A percentile compares a stretch with the other conserved stretches of the same genome.
phyloP scores from a whole-genome alignment of 2,329 filamentous ascomycete genomes.

The Annulohypoxylon truncatum region DNA sequence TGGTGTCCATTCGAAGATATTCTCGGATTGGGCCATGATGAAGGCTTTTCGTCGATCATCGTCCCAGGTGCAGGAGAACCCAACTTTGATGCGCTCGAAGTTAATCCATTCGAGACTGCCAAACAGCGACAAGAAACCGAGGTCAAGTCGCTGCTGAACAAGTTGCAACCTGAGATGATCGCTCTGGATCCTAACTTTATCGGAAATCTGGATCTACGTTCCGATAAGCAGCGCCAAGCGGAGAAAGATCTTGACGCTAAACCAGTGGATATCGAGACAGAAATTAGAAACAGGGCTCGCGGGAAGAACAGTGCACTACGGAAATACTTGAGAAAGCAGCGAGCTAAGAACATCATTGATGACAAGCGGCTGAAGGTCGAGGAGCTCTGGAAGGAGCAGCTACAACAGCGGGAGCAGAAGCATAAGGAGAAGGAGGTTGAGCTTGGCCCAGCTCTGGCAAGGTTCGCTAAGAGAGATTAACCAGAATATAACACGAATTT shows the following conservation, averaged over 20 bases:
- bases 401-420: conserved; percentile 73
- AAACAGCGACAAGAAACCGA: conserved; percentile 95
- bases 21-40: conserved; percentile 83
- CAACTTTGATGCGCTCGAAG: conserved; percentile 93
- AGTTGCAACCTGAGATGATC: conserved; percentile 97
- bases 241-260: conserved; percentile 84
- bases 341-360: conserved; percentile 93
- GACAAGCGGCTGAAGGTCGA: conserved; percentile 91
- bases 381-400: conserved; percentile 80
- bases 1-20: conserved; percentile 98
- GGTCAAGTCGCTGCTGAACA: conserved; percentile 90
- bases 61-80: conserved; percentile 96
- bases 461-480: conserved; percentile 82
- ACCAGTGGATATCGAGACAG: conserved; percentile 65
- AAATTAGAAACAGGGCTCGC: conserved; percentile 80
- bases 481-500: conserved; percentile 15
- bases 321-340: conserved; percentile 91
- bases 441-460: conserved; percentile 84
- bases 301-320: conserved; percentile 91
- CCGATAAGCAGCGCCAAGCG: conserved; percentile 78
- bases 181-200: conserved; percentile 92
- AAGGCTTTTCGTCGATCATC: conserved; percentile 89
- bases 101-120: conserved; percentile 93
- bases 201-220: conserved; percentile 85
- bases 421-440: conserved; percentile 74